Percentiles rank a stretch among this genome's conserved stretches.
These are phyloP conservation scores for Wickerhamiella slavikovae DNA, from an alignment of 805 yeast species.

Conservation along the genomic window DNA sequence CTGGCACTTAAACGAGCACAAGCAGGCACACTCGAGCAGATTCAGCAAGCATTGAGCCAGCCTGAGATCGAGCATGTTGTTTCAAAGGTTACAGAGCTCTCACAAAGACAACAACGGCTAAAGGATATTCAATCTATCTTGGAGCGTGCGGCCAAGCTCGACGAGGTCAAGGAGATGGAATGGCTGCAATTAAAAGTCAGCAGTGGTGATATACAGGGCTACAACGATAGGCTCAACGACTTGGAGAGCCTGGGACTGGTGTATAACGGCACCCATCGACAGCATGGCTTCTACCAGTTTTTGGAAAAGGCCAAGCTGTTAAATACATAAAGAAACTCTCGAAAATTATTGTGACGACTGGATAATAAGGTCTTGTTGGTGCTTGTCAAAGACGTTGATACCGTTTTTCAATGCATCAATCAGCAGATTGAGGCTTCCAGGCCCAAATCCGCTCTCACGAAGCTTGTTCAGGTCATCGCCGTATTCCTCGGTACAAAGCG, in stretches of 20 bases:
- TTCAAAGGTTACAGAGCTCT: slow-evolving; percentile 10
- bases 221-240: neutral
- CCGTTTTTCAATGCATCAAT: slow-evolving; percentile 21
- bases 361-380: slow-evolving; percentile 10
- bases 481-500: slow-evolving; percentile 25
- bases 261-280: neutral
- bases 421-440: slow-evolving; percentile 16
- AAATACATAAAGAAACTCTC: neutral
- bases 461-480: slow-evolving; percentile 23
- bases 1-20: slow-evolving; percentile 9
- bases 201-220: neutral
- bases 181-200: neutral
- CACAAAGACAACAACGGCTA: slow-evolving; percentile 12
- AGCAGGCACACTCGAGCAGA: slow-evolving; percentile 5
- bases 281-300: neutral
- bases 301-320: neutral
- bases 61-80: slow-evolving; percentile 6
- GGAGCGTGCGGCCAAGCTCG: slow-evolving; percentile 10
- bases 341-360: neutral
- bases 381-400: slow-evolving; percentile 17
- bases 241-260: neutral
- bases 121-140: slow-evolving; percentile 12
- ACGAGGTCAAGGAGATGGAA: slow-evolving; percentile 15
- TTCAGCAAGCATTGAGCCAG: slow-evolving; percentile 4
- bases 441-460: slow-evolving; percentile 24